phyloP scores from a whole-genome alignment of 208 protist genomes.

The Wallacemonas sp. region DNA sequence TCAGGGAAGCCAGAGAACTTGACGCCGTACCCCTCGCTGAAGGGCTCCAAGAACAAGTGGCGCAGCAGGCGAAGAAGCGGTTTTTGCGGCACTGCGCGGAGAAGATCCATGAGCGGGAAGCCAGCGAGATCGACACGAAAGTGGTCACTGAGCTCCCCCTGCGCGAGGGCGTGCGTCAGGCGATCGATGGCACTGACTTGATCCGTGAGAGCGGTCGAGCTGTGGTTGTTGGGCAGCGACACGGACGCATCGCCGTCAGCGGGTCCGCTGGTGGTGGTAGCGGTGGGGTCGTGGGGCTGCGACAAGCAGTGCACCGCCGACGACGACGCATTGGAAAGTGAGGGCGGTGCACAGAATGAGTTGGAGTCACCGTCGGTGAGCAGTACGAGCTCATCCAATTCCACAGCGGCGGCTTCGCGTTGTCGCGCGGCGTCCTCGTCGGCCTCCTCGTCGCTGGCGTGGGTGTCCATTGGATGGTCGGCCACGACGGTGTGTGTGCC shows the following conservation, averaged over 20 bases:
- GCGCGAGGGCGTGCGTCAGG: not conserved
- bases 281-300: not conserved
- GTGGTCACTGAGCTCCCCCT: not conserved
- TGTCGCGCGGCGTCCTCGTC: not conserved
- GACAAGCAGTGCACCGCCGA: not conserved
- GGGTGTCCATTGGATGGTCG: not conserved
- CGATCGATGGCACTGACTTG: not conserved
- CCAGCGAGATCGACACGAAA: conserved; percentile 29
- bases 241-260: not conserved
- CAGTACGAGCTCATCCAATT: not conserved
- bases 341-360: not conserved
- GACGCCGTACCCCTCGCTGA: conserved; percentile 47
- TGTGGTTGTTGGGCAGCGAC: not conserved
- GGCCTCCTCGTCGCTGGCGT: not conserved
- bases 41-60: conserved; percentile 40
- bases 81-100: conserved; percentile 39
- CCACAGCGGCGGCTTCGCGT: too few species aligned
- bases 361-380: too few species aligned
- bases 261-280: not conserved
- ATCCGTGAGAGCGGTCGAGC: too few species aligned
- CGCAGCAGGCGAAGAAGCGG: conserved; percentile 60
- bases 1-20: conserved; percentile 79
- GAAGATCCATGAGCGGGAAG: conserved; percentile 58
- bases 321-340: not conserved
- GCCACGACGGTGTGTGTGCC: too few species aligned